Base-by-base conservation (phyloP, 2,329 filamentous ascomycete genomes). In the Chaetomium strumarium region DNA sequence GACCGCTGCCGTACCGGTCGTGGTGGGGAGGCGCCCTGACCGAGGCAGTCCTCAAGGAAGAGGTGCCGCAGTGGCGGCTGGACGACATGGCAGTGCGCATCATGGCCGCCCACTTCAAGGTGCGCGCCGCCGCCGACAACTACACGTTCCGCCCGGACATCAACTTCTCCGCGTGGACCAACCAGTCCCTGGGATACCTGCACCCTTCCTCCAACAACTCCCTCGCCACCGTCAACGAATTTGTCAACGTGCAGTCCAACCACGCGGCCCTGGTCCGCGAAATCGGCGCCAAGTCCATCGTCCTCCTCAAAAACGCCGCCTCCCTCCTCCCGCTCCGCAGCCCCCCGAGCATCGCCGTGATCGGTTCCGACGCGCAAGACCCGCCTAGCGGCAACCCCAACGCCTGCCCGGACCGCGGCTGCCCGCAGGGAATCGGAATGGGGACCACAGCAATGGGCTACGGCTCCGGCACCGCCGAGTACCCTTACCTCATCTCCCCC, bases 401-500 rank as follows among this genome's bases (percentile, higher is more conserved):
- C 63, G 75, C 75, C 5, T 96, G 91, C 66, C 60, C 70, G 1
- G 89, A 96, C 64, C 80, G 88, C 40, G 84, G 79, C 45, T 96
- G 91, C 68, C n/a, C n/a, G n/a, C n/a, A n/a, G n/a, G n/a, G n/a
- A n/a, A n/a, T n/a, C n/a, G n/a, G n/a, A n/a, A n/a, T n/a, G n/a
- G 90, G 89, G 2, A 93, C 90, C 1, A 73, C 96, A 9, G 88
- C 81, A 2, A 85, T 85, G 47, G 91, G 90, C 8, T 96, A 90
- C 88, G 91, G 91, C 12, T 92, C 87, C 10, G 91, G 91, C 2
- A 83, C 89, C 0, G 89, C 88, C 2, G 82, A 95, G 20, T 91
- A 90, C 55, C 85, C 87, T 4, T 95, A 93, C 62, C 76, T 96
- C 1, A 72, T 95, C 30, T 81, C 86, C 20, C 91, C 91, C 0